Conservation (phyloP, 192 early-diverging fungal genomes). For the Podila horticola region DNA sequence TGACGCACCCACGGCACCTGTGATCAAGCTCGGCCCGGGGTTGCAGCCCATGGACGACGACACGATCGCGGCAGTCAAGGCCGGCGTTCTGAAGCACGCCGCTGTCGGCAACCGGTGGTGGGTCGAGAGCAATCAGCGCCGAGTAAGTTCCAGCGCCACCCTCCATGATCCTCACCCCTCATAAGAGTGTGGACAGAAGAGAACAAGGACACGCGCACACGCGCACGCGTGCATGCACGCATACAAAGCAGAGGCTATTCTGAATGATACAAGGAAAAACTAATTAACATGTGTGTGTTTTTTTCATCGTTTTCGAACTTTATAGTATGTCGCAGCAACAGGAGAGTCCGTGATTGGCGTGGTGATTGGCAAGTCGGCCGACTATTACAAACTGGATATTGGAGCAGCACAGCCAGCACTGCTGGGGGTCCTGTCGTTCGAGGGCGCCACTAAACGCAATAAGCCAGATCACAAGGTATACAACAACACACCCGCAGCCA, state of each 20-base stretch:
- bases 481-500: background rate
- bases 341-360: constrained; percentile 92
- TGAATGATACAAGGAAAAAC: background rate
- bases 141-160: constrained; percentile 56
- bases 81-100: constrained; percentile 75
- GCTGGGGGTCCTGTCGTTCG: constrained; percentile 86
- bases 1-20: constrained; percentile 32
- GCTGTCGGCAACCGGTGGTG: constrained; percentile 72
- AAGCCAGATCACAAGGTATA: constrained; percentile 81
- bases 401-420: constrained; percentile 89
- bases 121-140: constrained; percentile 84
- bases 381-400: constrained; percentile 93
- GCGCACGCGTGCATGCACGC: no score
- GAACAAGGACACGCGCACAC: no score
- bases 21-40: constrained; percentile 85
- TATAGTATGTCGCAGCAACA: constrained; percentile 86
- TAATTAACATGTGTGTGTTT: background rate
- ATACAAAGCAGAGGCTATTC: no score
- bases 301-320: background rate
- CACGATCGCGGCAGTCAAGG: constrained; percentile 71
- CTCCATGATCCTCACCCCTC: background rate
- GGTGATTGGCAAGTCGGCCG: constrained; percentile 71
- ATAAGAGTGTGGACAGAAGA: no score
- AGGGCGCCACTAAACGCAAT: constrained; percentile 93
- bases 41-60: constrained; percentile 73